These are phyloP conservation scores for Eimeria tenella DNA, from an alignment of 169 alveolate genomes.

Conservation along the genomic window DNA sequence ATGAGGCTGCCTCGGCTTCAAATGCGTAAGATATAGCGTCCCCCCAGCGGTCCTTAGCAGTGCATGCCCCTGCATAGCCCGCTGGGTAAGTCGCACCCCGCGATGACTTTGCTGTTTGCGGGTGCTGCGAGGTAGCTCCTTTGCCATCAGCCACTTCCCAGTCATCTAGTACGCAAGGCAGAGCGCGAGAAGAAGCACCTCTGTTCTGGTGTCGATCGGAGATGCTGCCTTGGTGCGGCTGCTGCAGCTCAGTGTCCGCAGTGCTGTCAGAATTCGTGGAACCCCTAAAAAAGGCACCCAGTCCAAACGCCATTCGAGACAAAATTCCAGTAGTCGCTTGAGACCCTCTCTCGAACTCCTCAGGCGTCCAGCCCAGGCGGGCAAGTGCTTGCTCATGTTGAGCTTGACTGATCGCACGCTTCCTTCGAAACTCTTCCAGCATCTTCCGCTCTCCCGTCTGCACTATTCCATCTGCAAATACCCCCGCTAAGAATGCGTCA, in stretches of 20 bases:
- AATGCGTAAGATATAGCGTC: constrained; percentile 52
- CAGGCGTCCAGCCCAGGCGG: constrained; percentile 78
- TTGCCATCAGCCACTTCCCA: constrained; percentile 58
- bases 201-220: neutral
- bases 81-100: neutral
- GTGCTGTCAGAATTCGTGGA: neutral
- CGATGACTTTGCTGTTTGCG: neutral
- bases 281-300: constrained; percentile 52
- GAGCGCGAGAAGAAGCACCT: neutral
- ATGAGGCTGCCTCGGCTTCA: constrained; percentile 31
- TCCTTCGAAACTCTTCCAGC: constrained; percentile 70
- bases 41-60: neutral
- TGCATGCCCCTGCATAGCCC: neutral
- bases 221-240: constrained; percentile 15
- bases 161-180: constrained; percentile 31
- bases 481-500: constrained; percentile 77
- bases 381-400: constrained; percentile 74
- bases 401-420: constrained; percentile 75
- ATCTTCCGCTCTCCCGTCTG: constrained; percentile 72
- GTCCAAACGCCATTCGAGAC: constrained; percentile 38
- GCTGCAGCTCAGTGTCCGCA: constrained; percentile 16
- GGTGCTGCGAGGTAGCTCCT: constrained; percentile 41
- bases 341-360: constrained; percentile 74
- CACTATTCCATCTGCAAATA: constrained; percentile 73
- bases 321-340: constrained; percentile 46